phyloP scores from a whole-genome alignment of 192 early-diverging fungal genomes.

The Podila clonocystis region DNA sequence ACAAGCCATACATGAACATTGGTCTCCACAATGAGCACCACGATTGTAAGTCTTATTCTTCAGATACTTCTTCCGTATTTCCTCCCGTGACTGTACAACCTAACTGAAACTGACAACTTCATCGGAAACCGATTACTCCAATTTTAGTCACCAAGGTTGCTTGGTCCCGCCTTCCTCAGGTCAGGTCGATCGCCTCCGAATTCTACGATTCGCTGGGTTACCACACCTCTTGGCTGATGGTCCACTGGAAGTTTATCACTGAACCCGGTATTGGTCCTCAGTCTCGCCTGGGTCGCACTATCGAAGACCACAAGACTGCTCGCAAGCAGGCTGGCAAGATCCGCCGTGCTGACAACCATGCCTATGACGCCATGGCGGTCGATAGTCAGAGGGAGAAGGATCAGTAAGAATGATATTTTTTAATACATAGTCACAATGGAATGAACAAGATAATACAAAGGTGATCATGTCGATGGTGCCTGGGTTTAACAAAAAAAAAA shows the following conservation, averaged over 20 bases:
- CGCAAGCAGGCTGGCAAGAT: slow-evolving; percentile 70
- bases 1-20: slow-evolving; percentile 91
- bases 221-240: slow-evolving; percentile 88
- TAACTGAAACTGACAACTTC: too few relatives aligned
- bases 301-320: slow-evolving; percentile 77
- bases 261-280: slow-evolving; percentile 81
- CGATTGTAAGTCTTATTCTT: slow-evolving; percentile 79
- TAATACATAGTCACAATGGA: too few relatives aligned
- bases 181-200: slow-evolving; percentile 85
- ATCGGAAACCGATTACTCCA: too few relatives aligned
- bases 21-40: slow-evolving; percentile 99
- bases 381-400: slow-evolving; percentile 37
- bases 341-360: slow-evolving; percentile 43
- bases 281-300: slow-evolving; percentile 78
- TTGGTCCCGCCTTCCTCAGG: slow-evolving; percentile 85
- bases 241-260: slow-evolving; percentile 86
- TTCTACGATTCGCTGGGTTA: slow-evolving; percentile 89
- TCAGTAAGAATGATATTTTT: not conserved
- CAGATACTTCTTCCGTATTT: too few relatives aligned
- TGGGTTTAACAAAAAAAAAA: too few relatives aligned
- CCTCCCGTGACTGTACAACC: too few relatives aligned
- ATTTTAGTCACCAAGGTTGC: slow-evolving; percentile 68
- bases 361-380: slow-evolving; percentile 45
- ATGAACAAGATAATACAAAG: too few relatives aligned
- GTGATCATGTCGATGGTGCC: too few relatives aligned